phyloP scores from a whole-genome alignment of 164 flowering plant species.

The Platanus orientalis region DNA sequence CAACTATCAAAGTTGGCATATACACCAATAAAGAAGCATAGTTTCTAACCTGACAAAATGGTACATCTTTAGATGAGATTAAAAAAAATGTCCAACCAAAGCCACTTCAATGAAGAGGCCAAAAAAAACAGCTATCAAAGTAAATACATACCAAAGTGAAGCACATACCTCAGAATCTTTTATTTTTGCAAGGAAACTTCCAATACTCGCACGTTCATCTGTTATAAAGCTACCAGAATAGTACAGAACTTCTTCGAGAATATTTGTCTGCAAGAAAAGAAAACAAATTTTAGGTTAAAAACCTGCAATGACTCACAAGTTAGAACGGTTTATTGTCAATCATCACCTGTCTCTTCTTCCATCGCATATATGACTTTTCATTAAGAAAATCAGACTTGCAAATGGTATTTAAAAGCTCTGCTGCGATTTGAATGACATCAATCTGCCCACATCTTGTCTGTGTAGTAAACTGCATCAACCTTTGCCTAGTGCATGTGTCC shows the following conservation, averaged over 20 bases:
- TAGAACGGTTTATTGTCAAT: conserved; percentile 3
- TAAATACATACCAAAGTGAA: background rate
- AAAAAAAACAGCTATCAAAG: background rate
- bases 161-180: conserved; percentile 46
- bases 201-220: conserved; percentile 32
- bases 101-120: background rate
- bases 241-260: conserved; percentile 60
- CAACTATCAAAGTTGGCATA: too few species aligned
- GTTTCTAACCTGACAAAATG: background rate
- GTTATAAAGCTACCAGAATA: conserved; percentile 26
- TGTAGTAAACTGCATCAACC: conserved; percentile 40
- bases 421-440: conserved; percentile 50
- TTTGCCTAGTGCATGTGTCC: conserved; percentile 56
- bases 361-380: conserved; percentile 58
- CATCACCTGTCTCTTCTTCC: conserved; percentile 74
- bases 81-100: background rate
- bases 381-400: conserved; percentile 49
- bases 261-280: conserved; percentile 39
- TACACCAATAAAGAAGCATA: too few species aligned
- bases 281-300: conserved; percentile 1
- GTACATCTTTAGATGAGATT: background rate
- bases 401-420: conserved; percentile 53
- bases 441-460: conserved; percentile 31
- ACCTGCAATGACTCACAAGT: background rate
- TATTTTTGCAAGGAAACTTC: conserved; percentile 41